Conservation (phyloP, 2,329 filamentous ascomycete species). For the Fusarium floridanum region DNA sequence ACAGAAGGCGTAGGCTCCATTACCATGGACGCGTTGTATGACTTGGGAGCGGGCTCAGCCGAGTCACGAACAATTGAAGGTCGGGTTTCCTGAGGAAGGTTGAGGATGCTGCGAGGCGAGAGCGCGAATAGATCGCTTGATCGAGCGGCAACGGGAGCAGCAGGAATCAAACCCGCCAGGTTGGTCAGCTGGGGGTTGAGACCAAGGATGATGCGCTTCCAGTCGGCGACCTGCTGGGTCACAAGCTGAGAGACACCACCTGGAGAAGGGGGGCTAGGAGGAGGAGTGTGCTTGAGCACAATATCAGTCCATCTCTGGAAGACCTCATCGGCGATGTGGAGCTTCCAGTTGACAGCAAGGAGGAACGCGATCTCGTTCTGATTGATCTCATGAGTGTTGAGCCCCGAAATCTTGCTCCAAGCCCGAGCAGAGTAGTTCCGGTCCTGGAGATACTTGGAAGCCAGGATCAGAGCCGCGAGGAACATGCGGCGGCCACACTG, state of each 20-base stretch:
- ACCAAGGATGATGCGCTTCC: constrained; percentile 69
- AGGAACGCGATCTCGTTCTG: constrained; percentile 96
- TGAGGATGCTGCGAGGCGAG: constrained; percentile 60
- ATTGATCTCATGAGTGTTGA: constrained; percentile 94
- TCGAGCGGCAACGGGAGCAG: constrained; percentile 47
- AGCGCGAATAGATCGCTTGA: constrained; percentile 53
- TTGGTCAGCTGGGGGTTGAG: constrained; percentile 71
- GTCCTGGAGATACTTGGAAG: constrained; percentile 98
- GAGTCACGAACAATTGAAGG: constrained; percentile 53
- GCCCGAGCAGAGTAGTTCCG: constrained; percentile 97
- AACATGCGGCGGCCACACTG: constrained; percentile 99
- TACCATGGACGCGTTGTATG: constrained; percentile 56
- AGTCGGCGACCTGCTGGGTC: constrained; percentile 65
- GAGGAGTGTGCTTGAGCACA: constrained; percentile 86
- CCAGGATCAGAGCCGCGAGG: constrained; percentile 90
- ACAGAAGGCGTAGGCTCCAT: constrained; percentile 63
- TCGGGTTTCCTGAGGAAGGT: constrained; percentile 56
- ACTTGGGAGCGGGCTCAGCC: constrained; percentile 56
- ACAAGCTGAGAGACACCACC: constrained; percentile 59
- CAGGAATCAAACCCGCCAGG: constrained; percentile 64
- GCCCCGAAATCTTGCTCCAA: constrained; percentile 99
- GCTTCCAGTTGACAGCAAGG: constrained; percentile 89
- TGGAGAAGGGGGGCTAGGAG: constrained; percentile 69
- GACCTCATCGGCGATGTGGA: constrained; percentile 89
- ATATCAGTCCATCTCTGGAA: constrained; percentile 97